phyloP scores from a whole-genome alignment of 176 grass and related monocot genomes.

The Cocos nucifera region DNA sequence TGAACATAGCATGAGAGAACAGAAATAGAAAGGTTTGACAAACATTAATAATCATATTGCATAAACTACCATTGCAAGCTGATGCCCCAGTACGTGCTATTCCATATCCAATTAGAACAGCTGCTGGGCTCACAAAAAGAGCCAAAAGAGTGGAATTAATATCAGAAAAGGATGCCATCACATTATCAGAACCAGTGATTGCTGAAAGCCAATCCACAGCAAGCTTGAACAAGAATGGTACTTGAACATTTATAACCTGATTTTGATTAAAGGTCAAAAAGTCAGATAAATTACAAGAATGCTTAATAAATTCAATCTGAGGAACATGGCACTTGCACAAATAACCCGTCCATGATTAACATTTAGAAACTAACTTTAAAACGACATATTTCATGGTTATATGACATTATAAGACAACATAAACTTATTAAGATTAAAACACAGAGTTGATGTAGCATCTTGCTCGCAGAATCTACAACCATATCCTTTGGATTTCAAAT shows the following conservation, averaged over 20 bases:
- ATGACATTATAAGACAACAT: too few species aligned
- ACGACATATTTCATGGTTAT: too few species aligned
- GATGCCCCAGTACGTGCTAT: slow-evolving; percentile 89
- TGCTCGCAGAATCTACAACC: too few species aligned
- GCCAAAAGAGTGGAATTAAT: slow-evolving; percentile 92
- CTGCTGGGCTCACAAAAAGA: slow-evolving; percentile 90
- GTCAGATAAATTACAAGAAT: slow-evolving; percentile 27
- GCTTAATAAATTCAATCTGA: slow-evolving; percentile 1
- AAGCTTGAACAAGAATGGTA: slow-evolving; percentile 97
- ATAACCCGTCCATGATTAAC: too few species aligned
- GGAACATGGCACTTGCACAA: too few species aligned
- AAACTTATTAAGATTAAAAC: too few species aligned
- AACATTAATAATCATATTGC: background rate
- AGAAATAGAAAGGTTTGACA: too few species aligned
- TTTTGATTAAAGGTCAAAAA: slow-evolving; percentile 32
- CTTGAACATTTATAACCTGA: slow-evolving; percentile 99
- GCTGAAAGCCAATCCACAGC: slow-evolving; percentile 92
- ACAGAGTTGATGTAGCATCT: too few species aligned
- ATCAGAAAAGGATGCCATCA: slow-evolving; percentile 78
- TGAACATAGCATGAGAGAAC: background rate
- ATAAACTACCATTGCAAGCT: slow-evolving; percentile 68
- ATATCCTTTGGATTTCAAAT: too few species aligned
- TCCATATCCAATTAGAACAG: slow-evolving; percentile 96
- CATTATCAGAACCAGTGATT: slow-evolving; percentile 50
- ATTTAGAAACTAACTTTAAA: too few species aligned